These are phyloP conservation scores for Spathaspora boniae DNA, from an alignment of 805 yeast species.

Conservation along the genomic window DNA sequence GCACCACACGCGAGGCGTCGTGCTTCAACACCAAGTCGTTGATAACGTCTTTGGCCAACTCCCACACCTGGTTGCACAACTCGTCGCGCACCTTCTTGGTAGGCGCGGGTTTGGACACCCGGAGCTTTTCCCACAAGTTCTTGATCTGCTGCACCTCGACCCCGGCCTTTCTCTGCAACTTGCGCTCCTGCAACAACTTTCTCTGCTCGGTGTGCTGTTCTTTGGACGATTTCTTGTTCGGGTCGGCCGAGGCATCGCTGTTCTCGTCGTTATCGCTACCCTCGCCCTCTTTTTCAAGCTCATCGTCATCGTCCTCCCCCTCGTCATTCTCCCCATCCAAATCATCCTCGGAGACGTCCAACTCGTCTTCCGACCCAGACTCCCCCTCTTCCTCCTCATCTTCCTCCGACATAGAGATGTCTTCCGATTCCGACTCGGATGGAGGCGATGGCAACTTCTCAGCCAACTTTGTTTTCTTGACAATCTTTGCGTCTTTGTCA, in stretches of 20 bases:
- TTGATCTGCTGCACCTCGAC: constrained; percentile 80
- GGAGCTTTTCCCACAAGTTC: constrained; percentile 82
- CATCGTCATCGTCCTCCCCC: constrained; percentile 17
- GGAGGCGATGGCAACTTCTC: constrained; percentile 22
- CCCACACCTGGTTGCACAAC: constrained; percentile 83
- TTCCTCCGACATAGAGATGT: constrained; percentile 12
- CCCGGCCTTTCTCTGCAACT: constrained; percentile 85
- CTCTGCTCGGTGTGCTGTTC: constrained; percentile 84
- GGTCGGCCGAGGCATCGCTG: constrained; percentile 28
- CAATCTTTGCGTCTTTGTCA: constrained; percentile 8
- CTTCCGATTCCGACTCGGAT: constrained; percentile 14
- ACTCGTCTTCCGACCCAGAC: constrained; percentile 13
- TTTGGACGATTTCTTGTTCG: constrained; percentile 49
- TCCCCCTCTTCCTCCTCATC: constrained; percentile 20
- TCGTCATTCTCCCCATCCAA: constrained; percentile 17
- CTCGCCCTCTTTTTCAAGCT: constrained; percentile 17
- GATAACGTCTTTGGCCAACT: constrained; percentile 68
- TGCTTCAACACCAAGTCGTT: constrained; percentile 89
- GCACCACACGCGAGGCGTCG: constrained; percentile 95
- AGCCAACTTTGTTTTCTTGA: constrained; percentile 26
- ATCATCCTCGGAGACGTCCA: constrained; percentile 28
- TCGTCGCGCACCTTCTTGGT: constrained; percentile 74
- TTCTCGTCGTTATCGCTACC: constrained; percentile 26
- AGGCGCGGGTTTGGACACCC: constrained; percentile 80
- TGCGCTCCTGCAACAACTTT: constrained; percentile 74